Conservation (phyloP, 2,329 filamentous ascomycete genomes). For the Aspergillus pseudoterreus region DNA sequence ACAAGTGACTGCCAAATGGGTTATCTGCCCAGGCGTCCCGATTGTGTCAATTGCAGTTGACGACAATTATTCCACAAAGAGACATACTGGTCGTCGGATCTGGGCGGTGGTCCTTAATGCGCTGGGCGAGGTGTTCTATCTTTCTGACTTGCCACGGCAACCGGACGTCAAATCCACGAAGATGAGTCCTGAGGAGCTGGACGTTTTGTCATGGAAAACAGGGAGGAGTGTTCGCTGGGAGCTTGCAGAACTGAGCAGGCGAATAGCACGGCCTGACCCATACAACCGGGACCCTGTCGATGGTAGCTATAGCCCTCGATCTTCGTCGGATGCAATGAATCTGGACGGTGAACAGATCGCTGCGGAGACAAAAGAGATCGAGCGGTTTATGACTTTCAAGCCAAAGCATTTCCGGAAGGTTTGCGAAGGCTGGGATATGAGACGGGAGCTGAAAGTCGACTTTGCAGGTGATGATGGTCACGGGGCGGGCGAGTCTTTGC, state of each 20-base stretch:
- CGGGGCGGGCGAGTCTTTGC: slow-evolving; percentile 70
- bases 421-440: slow-evolving; percentile 91
- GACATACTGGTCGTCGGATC: slow-evolving; percentile 66
- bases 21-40: slow-evolving; percentile 85
- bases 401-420: slow-evolving; percentile 74
- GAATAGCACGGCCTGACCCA: slow-evolving; percentile 67
- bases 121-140: slow-evolving; percentile 83
- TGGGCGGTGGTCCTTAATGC: slow-evolving; percentile 96
- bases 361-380: slow-evolving; percentile 77
- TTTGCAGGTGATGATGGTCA: slow-evolving; percentile 78
- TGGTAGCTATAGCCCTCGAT: slow-evolving; percentile 76
- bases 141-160: slow-evolving; percentile 65
- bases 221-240: slow-evolving; percentile 79
- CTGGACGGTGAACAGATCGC: slow-evolving; percentile 66
- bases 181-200: slow-evolving; percentile 49
- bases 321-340: slow-evolving; percentile 69
- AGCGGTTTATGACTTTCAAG: slow-evolving; percentile 67
- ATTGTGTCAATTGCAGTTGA: slow-evolving; percentile 82
- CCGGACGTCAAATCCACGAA: slow-evolving; percentile 47
- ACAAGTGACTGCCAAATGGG: slow-evolving; percentile 83
- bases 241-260: slow-evolving; percentile 72
- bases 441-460: slow-evolving; percentile 77
- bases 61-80: slow-evolving; percentile 70
- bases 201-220: slow-evolving; percentile 72
- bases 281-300: slow-evolving; percentile 64